phyloP scores from a whole-genome alignment of 192 early-diverging fungal species.

The Coemansia sp. region DNA sequence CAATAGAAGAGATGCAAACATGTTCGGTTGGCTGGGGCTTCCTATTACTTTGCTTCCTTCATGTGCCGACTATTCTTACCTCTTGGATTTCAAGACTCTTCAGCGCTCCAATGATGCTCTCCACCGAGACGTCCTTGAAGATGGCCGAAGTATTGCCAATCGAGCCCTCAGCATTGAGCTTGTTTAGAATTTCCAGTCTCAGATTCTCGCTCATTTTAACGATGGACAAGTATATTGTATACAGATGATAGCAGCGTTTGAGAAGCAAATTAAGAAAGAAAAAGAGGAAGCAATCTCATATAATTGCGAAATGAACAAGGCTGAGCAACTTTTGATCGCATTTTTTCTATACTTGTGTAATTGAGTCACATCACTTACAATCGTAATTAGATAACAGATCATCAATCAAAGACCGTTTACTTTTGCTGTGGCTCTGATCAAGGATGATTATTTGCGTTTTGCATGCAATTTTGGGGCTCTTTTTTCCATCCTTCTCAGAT shows the following conservation, averaged over 20 bases:
- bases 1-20: background rate
- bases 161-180: constrained; percentile 66
- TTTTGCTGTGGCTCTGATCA: background rate
- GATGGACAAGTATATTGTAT: background rate
- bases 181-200: constrained; percentile 44
- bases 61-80: constrained; percentile 53
- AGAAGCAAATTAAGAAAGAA: constrained; percentile 5
- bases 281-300: background rate
- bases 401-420: background rate
- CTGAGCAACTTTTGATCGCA: too few relatives aligned
- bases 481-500: too few relatives aligned
- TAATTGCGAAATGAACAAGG: too few relatives aligned
- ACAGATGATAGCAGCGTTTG: background rate
- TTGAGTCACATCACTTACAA: too few relatives aligned
- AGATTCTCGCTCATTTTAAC: constrained; percentile 49
- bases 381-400: too few relatives aligned
- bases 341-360: too few relatives aligned
- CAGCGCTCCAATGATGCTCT: constrained; percentile 82
- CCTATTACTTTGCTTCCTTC: background rate
- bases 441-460: too few relatives aligned
- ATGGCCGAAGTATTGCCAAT: constrained; percentile 74
- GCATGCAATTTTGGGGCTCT: too few relatives aligned
- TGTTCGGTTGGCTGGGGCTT: background rate
- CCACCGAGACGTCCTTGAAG: constrained; percentile 57
- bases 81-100: constrained; percentile 84